phyloP scores from a whole-genome alignment of 495 filamentous ascomycete species.

The Polyplosphaeria fusca region DNA sequence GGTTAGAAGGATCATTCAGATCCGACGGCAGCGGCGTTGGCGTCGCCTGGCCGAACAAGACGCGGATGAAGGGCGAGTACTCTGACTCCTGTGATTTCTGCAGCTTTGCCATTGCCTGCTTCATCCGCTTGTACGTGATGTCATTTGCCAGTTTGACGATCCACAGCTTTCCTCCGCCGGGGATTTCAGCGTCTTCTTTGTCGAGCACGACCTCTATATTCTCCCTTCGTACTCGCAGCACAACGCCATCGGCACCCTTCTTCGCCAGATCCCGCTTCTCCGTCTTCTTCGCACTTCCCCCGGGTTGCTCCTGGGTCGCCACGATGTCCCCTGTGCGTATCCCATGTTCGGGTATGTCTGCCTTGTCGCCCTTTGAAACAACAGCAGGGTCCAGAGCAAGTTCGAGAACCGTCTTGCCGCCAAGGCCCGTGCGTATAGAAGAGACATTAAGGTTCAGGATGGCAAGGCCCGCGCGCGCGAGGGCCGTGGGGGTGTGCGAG shows the following conservation, averaged over 20 bases:
- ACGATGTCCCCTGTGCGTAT: constrained; percentile 87
- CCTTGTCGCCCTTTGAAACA: constrained; percentile 27
- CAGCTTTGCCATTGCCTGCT: constrained; percentile 78
- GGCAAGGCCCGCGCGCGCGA: constrained; percentile 84
- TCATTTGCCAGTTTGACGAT: constrained; percentile 92
- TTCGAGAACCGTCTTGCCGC: constrained; percentile 82
- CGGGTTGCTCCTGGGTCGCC: constrained; percentile 68
- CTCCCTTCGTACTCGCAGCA: constrained; percentile 62
- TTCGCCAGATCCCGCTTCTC: constrained; percentile 61
- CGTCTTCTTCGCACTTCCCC: constrained; percentile 67
- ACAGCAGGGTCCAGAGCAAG: constrained; percentile 72
- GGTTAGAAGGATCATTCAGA: constrained; percentile 41
- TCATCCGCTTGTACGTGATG: constrained; percentile 79
- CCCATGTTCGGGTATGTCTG: constrained; percentile 72
- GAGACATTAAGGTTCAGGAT: constrained; percentile 71
- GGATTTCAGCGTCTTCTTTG: constrained; percentile 63
- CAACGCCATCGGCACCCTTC: constrained; percentile 75
- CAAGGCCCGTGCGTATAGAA: constrained; percentile 86
- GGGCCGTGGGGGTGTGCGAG: constrained; percentile 63
- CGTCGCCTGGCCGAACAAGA: constrained; percentile 72
- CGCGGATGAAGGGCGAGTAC: constrained; percentile 70
- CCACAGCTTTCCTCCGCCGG: constrained; percentile 61
- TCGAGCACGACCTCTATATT: constrained; percentile 67
- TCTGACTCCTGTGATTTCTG: constrained; percentile 66
- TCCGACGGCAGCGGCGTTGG: constrained; percentile 52